These are phyloP conservation scores for Dichotomopilus funicola DNA, from an alignment of 2,329 filamentous ascomycete genomes.

Conservation along the genomic window DNA sequence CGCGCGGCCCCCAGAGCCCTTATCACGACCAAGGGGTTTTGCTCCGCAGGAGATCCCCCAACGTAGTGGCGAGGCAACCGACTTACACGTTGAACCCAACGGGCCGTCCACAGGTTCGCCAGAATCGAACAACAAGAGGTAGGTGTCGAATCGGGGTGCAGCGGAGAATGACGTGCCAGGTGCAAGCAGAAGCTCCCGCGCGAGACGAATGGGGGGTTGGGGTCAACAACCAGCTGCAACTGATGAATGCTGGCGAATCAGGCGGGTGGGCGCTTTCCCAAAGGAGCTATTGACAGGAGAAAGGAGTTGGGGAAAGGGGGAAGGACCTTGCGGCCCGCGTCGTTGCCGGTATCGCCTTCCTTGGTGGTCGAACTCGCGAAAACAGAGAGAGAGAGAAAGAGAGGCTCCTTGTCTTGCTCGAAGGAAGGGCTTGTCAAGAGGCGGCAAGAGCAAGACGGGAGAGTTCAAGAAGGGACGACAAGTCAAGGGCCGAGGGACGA, in stretches of 20 bases:
- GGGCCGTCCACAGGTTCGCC: too few relatives aligned
- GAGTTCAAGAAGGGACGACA: neutral
- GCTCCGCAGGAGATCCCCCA: neutral
- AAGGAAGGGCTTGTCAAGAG: neutral
- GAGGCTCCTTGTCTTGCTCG: neutral
- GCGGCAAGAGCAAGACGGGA: neutral
- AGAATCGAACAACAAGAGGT: too few relatives aligned
- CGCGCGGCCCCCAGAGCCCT: neutral
- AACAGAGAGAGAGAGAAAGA: neutral
- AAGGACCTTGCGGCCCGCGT: slow-evolving; percentile 5
- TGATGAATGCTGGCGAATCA: neutral
- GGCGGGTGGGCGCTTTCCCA: slow-evolving; percentile 1
- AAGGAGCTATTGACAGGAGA: slow-evolving; percentile 6
- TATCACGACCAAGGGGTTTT: neutral
- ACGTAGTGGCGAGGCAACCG: too few relatives aligned
- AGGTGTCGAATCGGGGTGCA: neutral
- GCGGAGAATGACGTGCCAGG: neutral
- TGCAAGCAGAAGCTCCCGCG: neutral
- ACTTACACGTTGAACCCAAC: neutral
- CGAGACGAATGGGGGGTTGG: slow-evolving; percentile 8
- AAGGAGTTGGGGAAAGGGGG: neutral
- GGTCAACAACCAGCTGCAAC: slow-evolving; percentile 11
- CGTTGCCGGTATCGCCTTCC: slow-evolving; percentile 1
- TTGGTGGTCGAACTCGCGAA: neutral
- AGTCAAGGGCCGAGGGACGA: neutral